Conservation (phyloP, 75 land plant species). For the Pinus albicaulis region DNA sequence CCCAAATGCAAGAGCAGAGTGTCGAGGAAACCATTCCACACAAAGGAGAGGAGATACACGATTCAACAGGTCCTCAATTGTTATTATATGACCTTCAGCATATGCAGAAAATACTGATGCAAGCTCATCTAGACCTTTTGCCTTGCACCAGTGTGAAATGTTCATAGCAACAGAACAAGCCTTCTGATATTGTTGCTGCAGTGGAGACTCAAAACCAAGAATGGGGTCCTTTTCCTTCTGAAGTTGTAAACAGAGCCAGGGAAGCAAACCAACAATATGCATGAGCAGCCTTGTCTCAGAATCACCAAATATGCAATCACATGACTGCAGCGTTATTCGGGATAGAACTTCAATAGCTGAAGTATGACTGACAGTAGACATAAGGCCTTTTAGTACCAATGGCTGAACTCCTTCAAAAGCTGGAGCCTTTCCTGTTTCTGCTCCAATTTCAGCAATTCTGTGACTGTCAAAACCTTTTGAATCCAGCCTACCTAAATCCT, state of each 20-base stretch:
- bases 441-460: slow-evolving; percentile 22
- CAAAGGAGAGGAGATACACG: slow-evolving; percentile 74
- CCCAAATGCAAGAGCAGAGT: slow-evolving; percentile 95
- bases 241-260: slow-evolving; percentile 95
- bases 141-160: slow-evolving; percentile 85
- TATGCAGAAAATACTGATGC: slow-evolving; percentile 76
- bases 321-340: slow-evolving; percentile 82
- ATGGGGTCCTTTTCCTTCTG: slow-evolving; percentile 42
- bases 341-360: slow-evolving; percentile 95
- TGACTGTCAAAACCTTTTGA: slow-evolving; percentile 44
- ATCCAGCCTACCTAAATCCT: slow-evolving; percentile 64
- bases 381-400: slow-evolving; percentile 95
- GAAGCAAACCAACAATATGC: slow-evolving; percentile 94
- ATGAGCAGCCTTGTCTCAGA: slow-evolving; percentile 87
- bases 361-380: slow-evolving; percentile 94
- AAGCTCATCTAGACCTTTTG: slow-evolving; percentile 71
- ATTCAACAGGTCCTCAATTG: slow-evolving; percentile 65
- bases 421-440: slow-evolving; percentile 67
- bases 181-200: slow-evolving; percentile 87
- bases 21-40: slow-evolving; percentile 92
- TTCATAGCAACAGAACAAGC: slow-evolving; percentile 91
- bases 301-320: slow-evolving; percentile 94
- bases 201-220: slow-evolving; percentile 51
- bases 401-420: slow-evolving; percentile 99
- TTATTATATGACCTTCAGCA: slow-evolving; percentile 63